A percentile compares a stretch with the other conserved stretches of the same genome.
Conservation (phyloP, 2,329 filamentous ascomycete genomes). For the Diaporthe nobilis region DNA sequence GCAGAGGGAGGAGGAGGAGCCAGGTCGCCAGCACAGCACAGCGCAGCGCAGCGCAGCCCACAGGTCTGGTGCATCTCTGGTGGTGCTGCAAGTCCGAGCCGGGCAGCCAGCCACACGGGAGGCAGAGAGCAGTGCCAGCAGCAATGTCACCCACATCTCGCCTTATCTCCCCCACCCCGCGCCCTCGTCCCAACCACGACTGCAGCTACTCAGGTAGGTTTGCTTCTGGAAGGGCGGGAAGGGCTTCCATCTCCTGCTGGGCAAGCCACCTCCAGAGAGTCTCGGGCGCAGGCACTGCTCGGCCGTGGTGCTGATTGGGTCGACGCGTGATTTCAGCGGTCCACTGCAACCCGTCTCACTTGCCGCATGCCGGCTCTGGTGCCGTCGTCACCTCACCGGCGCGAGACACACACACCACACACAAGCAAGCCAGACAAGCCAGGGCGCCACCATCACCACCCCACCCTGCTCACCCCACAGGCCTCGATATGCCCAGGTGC, state of each 20-base stretch:
- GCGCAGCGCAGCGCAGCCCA: neutral
- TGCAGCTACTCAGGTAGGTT: neutral
- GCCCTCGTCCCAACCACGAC: neutral
- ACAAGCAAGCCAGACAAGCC: neutral
- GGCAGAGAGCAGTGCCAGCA: conserved; percentile 14
- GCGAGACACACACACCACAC: conserved; percentile 1
- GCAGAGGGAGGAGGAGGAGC: neutral
- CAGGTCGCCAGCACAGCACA: neutral
- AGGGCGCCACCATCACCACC: conserved; percentile 11
- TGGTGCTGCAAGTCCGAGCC: conserved; percentile 3
- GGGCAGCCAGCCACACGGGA: conserved; percentile 16
- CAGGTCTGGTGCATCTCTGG: neutral
- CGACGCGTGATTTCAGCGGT: neutral
- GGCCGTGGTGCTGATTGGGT: neutral
- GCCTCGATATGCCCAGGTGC: neutral
- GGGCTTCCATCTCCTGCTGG: conserved; percentile 26
- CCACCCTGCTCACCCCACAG: neutral
- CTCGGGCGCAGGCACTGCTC: conserved; percentile 20
- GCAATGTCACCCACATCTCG: conserved; percentile 24
- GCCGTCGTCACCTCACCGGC: conserved; percentile 29
- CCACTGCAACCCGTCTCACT: conserved; percentile 2
- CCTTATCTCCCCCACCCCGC: conserved; percentile 27
- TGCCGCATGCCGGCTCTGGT: conserved; percentile 31
- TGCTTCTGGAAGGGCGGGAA: conserved; percentile 36
- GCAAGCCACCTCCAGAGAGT: neutral